Percentiles rank a stretch among this genome's conserved stretches.
Conservation (phyloP, 2,329 filamentous ascomycete species). For the Fusarium oligoseptatum region DNA sequence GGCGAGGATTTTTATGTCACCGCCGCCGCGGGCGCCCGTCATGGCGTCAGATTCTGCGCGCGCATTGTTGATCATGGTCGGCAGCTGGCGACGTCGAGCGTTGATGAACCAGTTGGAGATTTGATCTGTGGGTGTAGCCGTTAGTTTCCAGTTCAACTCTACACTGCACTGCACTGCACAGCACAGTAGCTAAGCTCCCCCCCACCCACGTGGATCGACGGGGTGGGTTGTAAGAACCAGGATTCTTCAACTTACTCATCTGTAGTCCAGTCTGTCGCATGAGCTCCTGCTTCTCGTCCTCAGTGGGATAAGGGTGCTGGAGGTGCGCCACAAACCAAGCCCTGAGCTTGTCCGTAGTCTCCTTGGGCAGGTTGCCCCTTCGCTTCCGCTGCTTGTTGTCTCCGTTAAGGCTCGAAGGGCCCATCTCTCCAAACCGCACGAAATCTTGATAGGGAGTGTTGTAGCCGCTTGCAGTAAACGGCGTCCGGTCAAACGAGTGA, state of each 20-base stretch:
- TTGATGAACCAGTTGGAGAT: slow-evolving; percentile 89
- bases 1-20: slow-evolving; percentile 54
- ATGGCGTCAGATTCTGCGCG: slow-evolving; percentile 65
- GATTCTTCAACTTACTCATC: slow-evolving; percentile 72
- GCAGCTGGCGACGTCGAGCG: slow-evolving; percentile 75
- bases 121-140: slow-evolving; percentile 62
- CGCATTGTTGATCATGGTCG: slow-evolving; percentile 70
- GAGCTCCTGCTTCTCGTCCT: slow-evolving; percentile 88
- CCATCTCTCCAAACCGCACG: slow-evolving; percentile 58
- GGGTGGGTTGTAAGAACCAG: background rate
- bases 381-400: slow-evolving; percentile 71
- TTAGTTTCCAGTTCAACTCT: slow-evolving; percentile 21
- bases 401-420: slow-evolving; percentile 53
- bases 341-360: slow-evolving; percentile 84
- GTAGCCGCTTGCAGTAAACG: slow-evolving; percentile 59
- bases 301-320: slow-evolving; percentile 86
- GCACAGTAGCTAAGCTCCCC: background rate
- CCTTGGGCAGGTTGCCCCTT: slow-evolving; percentile 90
- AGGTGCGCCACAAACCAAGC: slow-evolving; percentile 85
- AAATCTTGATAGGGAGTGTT: slow-evolving; percentile 58
- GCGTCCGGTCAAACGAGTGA: slow-evolving; percentile 58
- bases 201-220: background rate
- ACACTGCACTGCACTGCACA: background rate
- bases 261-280: slow-evolving; percentile 82
- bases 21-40: slow-evolving; percentile 49